A percentile compares a stretch with the other conserved stretches of the same genome.
Conservation (phyloP, 305 asterid genomes). For the Fraxinus velutina region DNA sequence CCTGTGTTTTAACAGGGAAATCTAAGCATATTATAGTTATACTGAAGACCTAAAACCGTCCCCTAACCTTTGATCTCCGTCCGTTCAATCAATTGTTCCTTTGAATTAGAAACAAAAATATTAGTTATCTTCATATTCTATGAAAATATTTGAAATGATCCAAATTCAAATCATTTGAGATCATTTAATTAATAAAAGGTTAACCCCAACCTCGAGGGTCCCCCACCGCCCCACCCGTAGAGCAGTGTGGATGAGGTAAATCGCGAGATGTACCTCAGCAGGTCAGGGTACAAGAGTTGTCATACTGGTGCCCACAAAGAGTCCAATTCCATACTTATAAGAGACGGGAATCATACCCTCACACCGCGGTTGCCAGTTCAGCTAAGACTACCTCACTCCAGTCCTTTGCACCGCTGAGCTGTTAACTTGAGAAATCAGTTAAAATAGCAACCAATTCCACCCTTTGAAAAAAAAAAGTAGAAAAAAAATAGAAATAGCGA, state of each 20-base stretch:
- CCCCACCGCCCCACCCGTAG: too few relatives aligned
- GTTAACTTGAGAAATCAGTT: neutral
- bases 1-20: neutral
- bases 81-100: neutral
- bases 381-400: too few relatives aligned
- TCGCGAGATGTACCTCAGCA: too few relatives aligned
- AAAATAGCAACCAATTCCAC: neutral
- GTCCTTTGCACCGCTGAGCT: neutral
- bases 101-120: neutral
- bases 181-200: neutral
- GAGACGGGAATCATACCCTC: too few relatives aligned
- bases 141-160: neutral
- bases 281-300: too few relatives aligned
- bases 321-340: too few relatives aligned
- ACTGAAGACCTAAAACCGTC: neutral
- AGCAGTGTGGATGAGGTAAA: too few relatives aligned
- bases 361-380: too few relatives aligned
- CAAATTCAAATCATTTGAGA: neutral
- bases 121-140: neutral
- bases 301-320: too few relatives aligned
- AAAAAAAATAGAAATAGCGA: neutral
- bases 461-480: neutral
- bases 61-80: neutral
- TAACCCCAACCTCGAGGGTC: too few relatives aligned
- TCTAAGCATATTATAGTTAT: neutral